A percentile compares a stretch with the other conserved stretches of the same genome.
These are phyloP conservation scores for Globisporangium nagaii DNA, from an alignment of 352 stramenopile species.

Conservation along the genomic window DNA sequence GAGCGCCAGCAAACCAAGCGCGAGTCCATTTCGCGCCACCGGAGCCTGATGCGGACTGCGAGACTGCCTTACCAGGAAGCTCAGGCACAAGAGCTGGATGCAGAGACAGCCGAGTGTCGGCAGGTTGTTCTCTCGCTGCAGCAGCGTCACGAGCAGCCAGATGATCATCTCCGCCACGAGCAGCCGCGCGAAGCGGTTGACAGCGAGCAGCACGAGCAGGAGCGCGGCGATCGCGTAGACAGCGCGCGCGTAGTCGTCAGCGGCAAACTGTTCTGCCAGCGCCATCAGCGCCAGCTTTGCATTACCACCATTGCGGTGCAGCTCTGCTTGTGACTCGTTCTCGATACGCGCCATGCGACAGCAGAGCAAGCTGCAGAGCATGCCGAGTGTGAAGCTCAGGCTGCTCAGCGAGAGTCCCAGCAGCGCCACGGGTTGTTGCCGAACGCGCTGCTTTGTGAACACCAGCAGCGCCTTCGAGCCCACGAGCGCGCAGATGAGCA, in stretches of 20 bases:
- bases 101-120: conserved; percentile 50
- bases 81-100: conserved; percentile 33
- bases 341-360: conserved; percentile 6
- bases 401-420: conserved; percentile 5
- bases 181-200: conserved; percentile 5
- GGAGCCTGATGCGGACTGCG: not conserved
- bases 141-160: conserved; percentile 53
- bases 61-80: conserved; percentile 16
- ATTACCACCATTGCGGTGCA: not conserved
- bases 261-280: conserved; percentile 7
- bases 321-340: not conserved
- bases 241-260: conserved; percentile 34
- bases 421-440: not conserved
- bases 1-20: conserved; percentile 22
- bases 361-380: conserved; percentile 17
- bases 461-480: conserved; percentile 18
- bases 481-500: conserved; percentile 33
- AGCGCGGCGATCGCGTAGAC: conserved; percentile 34
- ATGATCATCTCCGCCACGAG: conserved; percentile 37
- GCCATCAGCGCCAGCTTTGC: not conserved
- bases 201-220: conserved; percentile 5
- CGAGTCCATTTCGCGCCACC: not conserved
- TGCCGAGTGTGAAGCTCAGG: conserved; percentile 19
- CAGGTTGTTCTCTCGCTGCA: conserved; percentile 61
- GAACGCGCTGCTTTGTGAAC: not conserved